These are phyloP conservation scores for Theileria annulata DNA, from an alignment of 169 alveolate species.

Conservation along the genomic window DNA sequence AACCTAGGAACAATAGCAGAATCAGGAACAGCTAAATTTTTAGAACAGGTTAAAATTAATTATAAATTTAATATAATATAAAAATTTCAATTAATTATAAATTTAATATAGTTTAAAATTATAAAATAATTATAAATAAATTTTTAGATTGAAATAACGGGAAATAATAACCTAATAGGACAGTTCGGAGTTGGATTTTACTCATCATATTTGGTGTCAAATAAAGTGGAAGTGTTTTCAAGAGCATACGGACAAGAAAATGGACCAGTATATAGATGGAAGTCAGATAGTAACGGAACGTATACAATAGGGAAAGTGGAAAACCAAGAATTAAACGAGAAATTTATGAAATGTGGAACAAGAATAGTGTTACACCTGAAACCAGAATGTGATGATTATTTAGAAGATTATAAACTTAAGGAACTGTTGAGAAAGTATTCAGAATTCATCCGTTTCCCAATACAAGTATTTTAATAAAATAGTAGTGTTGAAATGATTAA, in stretches of 20 bases:
- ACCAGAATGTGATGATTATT: constrained; percentile 96
- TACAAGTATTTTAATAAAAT: constrained; percentile 74
- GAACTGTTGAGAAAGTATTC: constrained; percentile 92
- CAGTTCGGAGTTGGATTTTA: constrained; percentile 99
- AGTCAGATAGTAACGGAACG: constrained; percentile 92
- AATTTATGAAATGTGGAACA: constrained; percentile 92
- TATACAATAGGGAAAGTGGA: constrained; percentile 89
- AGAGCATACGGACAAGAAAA: constrained; percentile 88
- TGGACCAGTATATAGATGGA: constrained; percentile 94
- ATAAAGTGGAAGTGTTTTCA: constrained; percentile 95
- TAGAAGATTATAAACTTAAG: constrained; percentile 91
- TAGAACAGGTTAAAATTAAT: constrained; percentile 37
- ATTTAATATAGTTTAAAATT: constrained; percentile 95
- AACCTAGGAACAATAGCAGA: constrained; percentile 99
- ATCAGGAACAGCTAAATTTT: constrained; percentile 98
- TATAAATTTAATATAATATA: not conserved
- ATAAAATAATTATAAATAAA: constrained; percentile 34
- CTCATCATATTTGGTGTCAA: constrained; percentile 97
- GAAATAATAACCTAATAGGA: constrained; percentile 95
- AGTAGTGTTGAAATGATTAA: constrained; percentile 25
- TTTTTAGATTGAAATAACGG: constrained; percentile 67
- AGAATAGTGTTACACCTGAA: constrained; percentile 92
- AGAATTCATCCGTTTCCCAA: constrained; percentile 95
- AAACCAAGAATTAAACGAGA: constrained; percentile 88
- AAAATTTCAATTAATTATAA: constrained; percentile 40